A percentile compares a stretch with the other conserved stretches of the same genome.
phyloP scores from a whole-genome alignment of 2,329 filamentous ascomycete species.

The Volutella citrinella region DNA sequence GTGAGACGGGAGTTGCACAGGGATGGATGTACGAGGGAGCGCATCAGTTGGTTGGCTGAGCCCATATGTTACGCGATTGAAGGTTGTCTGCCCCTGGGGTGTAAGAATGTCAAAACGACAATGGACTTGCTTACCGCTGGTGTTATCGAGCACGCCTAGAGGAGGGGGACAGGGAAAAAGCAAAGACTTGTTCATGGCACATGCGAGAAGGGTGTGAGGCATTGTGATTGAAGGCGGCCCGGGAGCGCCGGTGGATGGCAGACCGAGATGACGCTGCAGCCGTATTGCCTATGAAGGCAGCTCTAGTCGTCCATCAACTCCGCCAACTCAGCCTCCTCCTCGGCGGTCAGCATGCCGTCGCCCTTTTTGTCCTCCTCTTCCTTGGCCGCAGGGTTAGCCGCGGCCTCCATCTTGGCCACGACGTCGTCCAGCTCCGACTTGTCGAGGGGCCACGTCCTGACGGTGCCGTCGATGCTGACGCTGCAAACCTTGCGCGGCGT shows the following conservation, averaged over 20 bases:
- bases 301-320: conserved; percentile 80
- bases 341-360: conserved; percentile 66
- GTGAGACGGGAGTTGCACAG: too few relatives aligned
- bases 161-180: too few relatives aligned
- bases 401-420: conserved; percentile 43
- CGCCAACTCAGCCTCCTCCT: conserved; percentile 90
- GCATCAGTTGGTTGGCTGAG: too few relatives aligned
- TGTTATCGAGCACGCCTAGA: too few relatives aligned
- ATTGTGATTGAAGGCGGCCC: neutral
- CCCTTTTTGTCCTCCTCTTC: conserved; percentile 41
- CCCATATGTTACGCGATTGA: too few relatives aligned
- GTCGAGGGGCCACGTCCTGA: conserved; percentile 77
- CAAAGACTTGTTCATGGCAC: too few relatives aligned
- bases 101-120: too few relatives aligned
- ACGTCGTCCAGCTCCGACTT: conserved; percentile 53
- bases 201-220: neutral
- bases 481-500: conserved; percentile 61
- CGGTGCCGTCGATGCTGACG: conserved; percentile 84
- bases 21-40: too few relatives aligned
- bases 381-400: conserved; percentile 48
- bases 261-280: too few relatives aligned
- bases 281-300: too few relatives aligned
- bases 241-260: neutral
- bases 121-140: too few relatives aligned
- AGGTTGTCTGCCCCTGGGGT: too few relatives aligned